Percentiles rank a stretch among this genome's conserved stretches.
Conservation (phyloP, 306 rosid genomes). For the Citrullus amarus region DNA sequence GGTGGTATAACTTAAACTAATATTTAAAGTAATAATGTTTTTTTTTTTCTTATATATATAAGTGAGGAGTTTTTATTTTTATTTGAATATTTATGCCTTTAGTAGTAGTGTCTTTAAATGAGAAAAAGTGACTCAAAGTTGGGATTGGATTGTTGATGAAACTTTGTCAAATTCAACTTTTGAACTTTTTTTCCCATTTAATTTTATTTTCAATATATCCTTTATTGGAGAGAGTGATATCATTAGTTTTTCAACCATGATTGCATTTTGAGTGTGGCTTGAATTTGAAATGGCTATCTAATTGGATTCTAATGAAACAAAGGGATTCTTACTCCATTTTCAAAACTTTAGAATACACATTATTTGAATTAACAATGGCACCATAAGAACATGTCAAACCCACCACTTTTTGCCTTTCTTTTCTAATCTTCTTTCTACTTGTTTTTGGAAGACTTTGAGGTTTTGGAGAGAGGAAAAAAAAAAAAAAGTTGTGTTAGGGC, state of each 20-base stretch:
- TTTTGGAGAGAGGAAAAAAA: neutral
- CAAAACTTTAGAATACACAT: neutral
- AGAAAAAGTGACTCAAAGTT: neutral
- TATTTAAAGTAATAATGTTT: no score
- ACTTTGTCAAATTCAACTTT: neutral
- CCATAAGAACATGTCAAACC: neutral
- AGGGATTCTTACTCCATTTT: neutral
- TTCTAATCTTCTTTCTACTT: neutral
- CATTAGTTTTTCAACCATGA: neutral
- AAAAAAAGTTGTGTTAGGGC: neutral
- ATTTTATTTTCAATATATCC: neutral
- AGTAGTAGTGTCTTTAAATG: neutral
- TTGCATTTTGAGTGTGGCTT: neutral
- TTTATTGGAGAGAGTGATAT: neutral
- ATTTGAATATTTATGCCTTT: neutral
- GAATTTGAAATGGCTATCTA: neutral
- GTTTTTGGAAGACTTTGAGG: neutral
- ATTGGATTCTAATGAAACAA: neutral
- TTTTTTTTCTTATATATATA: neutral
- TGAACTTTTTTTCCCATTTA: neutral
- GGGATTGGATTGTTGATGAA: neutral
- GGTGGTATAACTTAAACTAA: no score
- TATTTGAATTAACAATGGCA: neutral
- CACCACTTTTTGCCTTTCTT: neutral
- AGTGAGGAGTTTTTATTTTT: neutral